Evolutionary conservation across 2,329 filamentous ascomycete genomes (phyloP), one percentile per base, ranked within the genome.

Genomic region (Amphichorda felina): DNA sequence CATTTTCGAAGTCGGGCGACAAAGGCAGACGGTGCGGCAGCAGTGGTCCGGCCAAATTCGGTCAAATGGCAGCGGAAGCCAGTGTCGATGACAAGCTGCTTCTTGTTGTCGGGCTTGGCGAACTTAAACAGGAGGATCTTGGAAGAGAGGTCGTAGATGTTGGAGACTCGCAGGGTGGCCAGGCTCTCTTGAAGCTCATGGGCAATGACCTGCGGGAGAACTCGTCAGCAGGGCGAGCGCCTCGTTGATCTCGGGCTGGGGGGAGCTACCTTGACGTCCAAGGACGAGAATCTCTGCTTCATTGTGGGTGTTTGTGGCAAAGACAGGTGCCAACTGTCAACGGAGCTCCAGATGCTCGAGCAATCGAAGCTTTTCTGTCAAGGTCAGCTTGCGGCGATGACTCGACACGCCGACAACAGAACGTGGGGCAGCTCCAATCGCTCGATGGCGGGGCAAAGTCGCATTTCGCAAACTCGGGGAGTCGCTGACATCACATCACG

Each of bases 81-180:
- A 2, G 85, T 91, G 56, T 98, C 91, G 48, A 98, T 77, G 35
- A 98, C 68, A 19, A 98, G 70, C 56, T 96, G 89, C 54, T 91
- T 81, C 58, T 88, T 87, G 45, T 80, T 73, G 51, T 89, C 80
- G 30, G 89, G 86, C 56, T 91, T 94, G 37, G 87, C 79, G 53
- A 98, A 91, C 55, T 95, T 96, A 58, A 98, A 73, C 18, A 96
- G 78, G 52, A 96, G 85, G 51, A 96, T 95, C 53, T 89, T 87
- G 44, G 87, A 87, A 42, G 86, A 94, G 40, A 98, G 75, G 57
- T 98, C 91, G 64, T 98, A 96, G 55, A 95, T 80, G 54, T 98
- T 98, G 42, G 84, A 77, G 34, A 96, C 73, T 43, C 91, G 83
- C 42, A 96, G 70, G 40, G 76, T 75, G 39, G 81, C 75, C 36